Conservation (phyloP, 2,329 filamentous ascomycete species). For the Raffaelea deltoideospora region DNA sequence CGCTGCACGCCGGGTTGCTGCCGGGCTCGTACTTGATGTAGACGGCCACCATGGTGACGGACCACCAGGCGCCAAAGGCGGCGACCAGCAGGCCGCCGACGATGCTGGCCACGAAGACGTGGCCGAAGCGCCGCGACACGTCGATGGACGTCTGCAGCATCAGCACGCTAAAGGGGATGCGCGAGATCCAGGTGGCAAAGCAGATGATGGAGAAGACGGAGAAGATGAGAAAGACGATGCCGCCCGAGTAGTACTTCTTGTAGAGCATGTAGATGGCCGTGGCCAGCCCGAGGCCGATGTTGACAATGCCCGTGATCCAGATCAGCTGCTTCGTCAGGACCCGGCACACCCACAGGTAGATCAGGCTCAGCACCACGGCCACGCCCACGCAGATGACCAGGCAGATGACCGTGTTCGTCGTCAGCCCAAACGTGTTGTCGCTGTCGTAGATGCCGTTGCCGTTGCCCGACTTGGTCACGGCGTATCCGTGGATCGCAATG, state of each 20-base stretch:
- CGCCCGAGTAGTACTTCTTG: slow-evolving; percentile 62
- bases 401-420: slow-evolving; percentile 73
- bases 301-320: slow-evolving; percentile 81
- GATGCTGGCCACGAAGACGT: slow-evolving; percentile 76
- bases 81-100: slow-evolving; percentile 64
- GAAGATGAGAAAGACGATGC: slow-evolving; percentile 77
- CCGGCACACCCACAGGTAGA: slow-evolving; percentile 62
- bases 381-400: slow-evolving; percentile 66
- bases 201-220: slow-evolving; percentile 64
- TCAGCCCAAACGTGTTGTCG: slow-evolving; percentile 48
- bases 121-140: slow-evolving; percentile 67
- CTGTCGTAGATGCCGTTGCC: slow-evolving; percentile 62
- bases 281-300: slow-evolving; percentile 70
- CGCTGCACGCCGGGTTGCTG: slow-evolving; percentile 34
- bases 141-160: slow-evolving; percentile 82
- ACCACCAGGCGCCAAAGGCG: slow-evolving; percentile 71
- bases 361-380: slow-evolving; percentile 59
- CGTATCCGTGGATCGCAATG: slow-evolving; percentile 11
- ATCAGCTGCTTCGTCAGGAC: slow-evolving; percentile 80
- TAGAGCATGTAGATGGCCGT: slow-evolving; percentile 79
- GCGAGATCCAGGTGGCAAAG: slow-evolving; percentile 77
- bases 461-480: slow-evolving; percentile 40
- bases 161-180: slow-evolving; percentile 80
- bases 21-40: slow-evolving; percentile 71
- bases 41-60: slow-evolving; percentile 70